Conservation (phyloP, 2,329 filamentous ascomycete genomes). For the Aspergillus candidus region DNA sequence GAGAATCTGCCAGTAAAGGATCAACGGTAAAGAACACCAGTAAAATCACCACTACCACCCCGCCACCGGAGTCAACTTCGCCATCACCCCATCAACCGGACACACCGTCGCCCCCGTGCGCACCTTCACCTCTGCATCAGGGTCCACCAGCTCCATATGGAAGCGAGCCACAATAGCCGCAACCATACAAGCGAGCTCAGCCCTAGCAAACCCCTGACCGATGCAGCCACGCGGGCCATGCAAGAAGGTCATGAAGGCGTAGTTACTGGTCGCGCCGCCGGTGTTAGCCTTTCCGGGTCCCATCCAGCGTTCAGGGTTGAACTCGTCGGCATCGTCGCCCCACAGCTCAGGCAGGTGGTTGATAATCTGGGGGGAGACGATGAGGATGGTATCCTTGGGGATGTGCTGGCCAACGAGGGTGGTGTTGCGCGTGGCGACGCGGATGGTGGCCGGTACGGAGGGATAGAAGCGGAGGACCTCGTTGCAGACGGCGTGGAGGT, state of each 20-base stretch:
- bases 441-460: constrained; percentile 65
- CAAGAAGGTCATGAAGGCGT: constrained; percentile 72
- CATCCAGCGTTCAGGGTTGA: constrained; percentile 75
- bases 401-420: constrained; percentile 58
- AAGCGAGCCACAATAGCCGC: constrained; percentile 73
- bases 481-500: constrained; percentile 71
- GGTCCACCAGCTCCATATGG: constrained; percentile 59
- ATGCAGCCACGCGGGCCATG: constrained; percentile 85
- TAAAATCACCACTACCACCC: constrained; percentile 21
- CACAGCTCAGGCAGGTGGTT: constrained; percentile 66
- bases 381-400: constrained; percentile 63
- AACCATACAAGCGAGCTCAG: constrained; percentile 78
- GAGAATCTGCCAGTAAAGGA: no score
- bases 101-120: constrained; percentile 65
- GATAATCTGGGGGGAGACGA: constrained; percentile 59
- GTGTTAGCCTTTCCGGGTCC: constrained; percentile 48
- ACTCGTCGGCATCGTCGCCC: constrained; percentile 67
- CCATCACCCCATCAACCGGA: constrained; percentile 65
- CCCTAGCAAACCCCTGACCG: constrained; percentile 70
- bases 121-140: constrained; percentile 55
- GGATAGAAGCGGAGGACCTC: constrained; percentile 69
- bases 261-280: constrained; percentile 71
- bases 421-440: constrained; percentile 61
- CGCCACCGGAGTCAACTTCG: constrained; percentile 51
- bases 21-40: neutral